These are phyloP conservation scores for Coccomyxa sp. DNA, from an alignment of 139 green algal genomes.

Conservation along the genomic window DNA sequence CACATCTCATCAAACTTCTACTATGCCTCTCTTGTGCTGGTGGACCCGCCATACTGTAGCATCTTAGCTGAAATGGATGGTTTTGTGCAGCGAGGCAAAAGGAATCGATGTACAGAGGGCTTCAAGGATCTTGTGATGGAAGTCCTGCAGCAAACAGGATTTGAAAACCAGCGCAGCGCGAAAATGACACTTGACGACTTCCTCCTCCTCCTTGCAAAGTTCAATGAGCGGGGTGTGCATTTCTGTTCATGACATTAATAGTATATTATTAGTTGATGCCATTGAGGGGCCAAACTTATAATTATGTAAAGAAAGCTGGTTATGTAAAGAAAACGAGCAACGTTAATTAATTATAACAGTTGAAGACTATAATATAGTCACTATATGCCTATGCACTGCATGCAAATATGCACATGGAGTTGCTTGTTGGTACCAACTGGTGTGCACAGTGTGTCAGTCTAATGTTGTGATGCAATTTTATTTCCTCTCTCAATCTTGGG, in stretches of 20 bases:
- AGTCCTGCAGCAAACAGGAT: constrained; percentile 64
- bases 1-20: not conserved
- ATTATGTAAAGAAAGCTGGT: too few relatives aligned
- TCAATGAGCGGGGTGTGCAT: constrained; percentile 91
- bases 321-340: too few relatives aligned
- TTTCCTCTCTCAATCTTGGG: too few relatives aligned
- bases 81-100: constrained; percentile 4
- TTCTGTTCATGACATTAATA: constrained; percentile 47
- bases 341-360: too few relatives aligned
- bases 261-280: too few relatives aligned
- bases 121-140: constrained; percentile 71
- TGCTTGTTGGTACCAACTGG: too few relatives aligned
- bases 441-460: too few relatives aligned
- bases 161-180: constrained; percentile 67
- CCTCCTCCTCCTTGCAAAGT: constrained; percentile 80
- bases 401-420: too few relatives aligned
- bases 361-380: too few relatives aligned
- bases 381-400: too few relatives aligned
- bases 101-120: constrained; percentile 39
- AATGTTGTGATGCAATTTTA: too few relatives aligned
- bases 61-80: not conserved
- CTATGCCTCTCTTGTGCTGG: not conserved
- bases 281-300: too few relatives aligned
- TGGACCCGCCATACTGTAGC: not conserved
- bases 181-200: constrained; percentile 98